phyloP scores from a whole-genome alignment of 2,329 filamentous ascomycete genomes.

The Aspergillus uvarum region DNA sequence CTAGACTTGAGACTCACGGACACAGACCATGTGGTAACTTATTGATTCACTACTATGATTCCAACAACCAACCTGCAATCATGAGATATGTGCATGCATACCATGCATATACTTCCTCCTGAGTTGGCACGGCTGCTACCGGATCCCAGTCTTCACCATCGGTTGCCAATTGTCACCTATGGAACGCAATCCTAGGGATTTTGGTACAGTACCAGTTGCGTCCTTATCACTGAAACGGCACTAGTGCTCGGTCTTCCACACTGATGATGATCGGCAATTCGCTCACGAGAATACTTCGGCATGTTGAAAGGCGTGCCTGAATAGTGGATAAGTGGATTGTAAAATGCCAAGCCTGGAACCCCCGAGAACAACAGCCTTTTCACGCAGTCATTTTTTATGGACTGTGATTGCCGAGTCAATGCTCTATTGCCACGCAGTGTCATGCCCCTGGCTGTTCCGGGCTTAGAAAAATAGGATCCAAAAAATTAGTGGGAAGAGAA shows the following conservation, averaged over 20 bases:
- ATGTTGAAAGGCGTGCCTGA: not conserved
- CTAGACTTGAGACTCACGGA: not conserved
- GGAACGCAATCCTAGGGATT: not conserved
- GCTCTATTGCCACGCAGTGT: not conserved
- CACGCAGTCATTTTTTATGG: not conserved
- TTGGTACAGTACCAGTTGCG: too few relatives aligned
- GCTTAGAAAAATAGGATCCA: conserved; percentile 35
- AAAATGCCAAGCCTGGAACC: not conserved
- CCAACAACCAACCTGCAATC: too few relatives aligned
- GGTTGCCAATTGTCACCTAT: not conserved
- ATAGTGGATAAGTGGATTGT: not conserved
- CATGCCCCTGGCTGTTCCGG: conserved; percentile 6
- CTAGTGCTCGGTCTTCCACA: too few relatives aligned
- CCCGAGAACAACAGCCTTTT: not conserved
- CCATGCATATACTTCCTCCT: not conserved
- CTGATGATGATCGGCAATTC: not conserved
- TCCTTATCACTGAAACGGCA: too few relatives aligned
- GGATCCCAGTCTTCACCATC: not conserved
- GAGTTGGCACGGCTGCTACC: not conserved
- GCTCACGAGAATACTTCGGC: not conserved
- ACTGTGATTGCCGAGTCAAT: not conserved
- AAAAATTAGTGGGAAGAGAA: conserved; percentile 38
- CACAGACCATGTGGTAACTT: not conserved
- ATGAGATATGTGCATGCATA: not conserved
- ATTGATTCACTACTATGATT: not conserved